Evolutionary conservation across 2,329 filamentous ascomycete species (phyloP).

Genomic region (Camptophora hylomeconis): DNA sequence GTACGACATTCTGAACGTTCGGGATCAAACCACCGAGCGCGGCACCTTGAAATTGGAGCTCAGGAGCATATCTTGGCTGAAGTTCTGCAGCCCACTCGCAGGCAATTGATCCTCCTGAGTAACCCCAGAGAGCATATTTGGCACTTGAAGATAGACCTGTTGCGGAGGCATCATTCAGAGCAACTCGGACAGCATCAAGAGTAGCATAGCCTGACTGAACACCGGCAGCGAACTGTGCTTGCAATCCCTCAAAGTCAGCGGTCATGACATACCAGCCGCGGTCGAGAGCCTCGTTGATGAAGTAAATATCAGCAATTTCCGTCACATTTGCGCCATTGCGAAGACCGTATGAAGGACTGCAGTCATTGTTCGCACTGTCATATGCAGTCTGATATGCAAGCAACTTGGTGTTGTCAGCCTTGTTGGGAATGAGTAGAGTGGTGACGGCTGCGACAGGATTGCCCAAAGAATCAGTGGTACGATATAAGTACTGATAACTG

Average conservation of each 20-base stretch:
- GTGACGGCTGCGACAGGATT: conserved; percentile 26
- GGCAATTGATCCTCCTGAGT: conserved; percentile 42
- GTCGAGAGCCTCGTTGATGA: conserved; percentile 26
- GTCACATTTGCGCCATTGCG: conserved; percentile 27
- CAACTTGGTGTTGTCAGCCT: conserved; percentile 20
- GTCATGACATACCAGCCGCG: conserved; percentile 35
- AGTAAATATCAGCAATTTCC: conserved; percentile 20
- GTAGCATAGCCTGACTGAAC: conserved; percentile 31
- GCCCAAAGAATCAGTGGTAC: conserved; percentile 25
- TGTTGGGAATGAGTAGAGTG: conserved; percentile 27
- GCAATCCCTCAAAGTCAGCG: conserved; percentile 35
- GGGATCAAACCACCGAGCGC: conserved; percentile 38
- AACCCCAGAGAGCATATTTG: conserved; percentile 38
- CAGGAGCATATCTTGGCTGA: conserved; percentile 39
- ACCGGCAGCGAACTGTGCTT: conserved; percentile 30
- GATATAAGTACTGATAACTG: no score
- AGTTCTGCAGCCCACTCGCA: conserved; percentile 41
- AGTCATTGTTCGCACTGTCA: conserved; percentile 19
- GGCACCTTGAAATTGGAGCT: conserved; percentile 36
- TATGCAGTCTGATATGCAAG: conserved; percentile 31
- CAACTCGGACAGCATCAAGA: conserved; percentile 28
- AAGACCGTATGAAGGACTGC: conserved; percentile 19
- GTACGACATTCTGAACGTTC: conserved; percentile 27
- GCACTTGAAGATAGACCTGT: no score
- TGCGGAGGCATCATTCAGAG: no score